These are phyloP conservation scores for Aspergillus ochraceus DNA, from an alignment of 2,329 filamentous ascomycete species.

Conservation along the genomic window DNA sequence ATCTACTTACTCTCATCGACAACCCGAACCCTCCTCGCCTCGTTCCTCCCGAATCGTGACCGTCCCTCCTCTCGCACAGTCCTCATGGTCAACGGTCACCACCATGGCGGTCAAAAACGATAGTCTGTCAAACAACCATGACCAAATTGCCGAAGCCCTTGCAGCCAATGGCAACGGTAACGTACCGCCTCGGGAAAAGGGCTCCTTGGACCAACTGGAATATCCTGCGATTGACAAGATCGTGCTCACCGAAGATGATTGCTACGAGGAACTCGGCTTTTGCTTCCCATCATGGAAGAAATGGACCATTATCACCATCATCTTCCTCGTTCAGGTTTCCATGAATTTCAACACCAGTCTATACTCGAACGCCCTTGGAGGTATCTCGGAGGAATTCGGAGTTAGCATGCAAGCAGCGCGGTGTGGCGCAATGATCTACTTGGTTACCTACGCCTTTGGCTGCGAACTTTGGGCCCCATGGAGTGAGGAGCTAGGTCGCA, in stretches of 20 bases:
- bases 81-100: not conserved
- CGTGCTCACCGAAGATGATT: constrained; percentile 55
- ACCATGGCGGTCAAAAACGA: not conserved
- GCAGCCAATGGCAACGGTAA: not conserved
- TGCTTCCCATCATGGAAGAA: constrained; percentile 61
- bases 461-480: constrained; percentile 87
- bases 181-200: not conserved
- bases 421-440: constrained; percentile 72
- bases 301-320: constrained; percentile 69
- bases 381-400: constrained; percentile 66
- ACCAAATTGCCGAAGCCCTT: not conserved
- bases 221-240: constrained; percentile 17
- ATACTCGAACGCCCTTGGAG: constrained; percentile 67
- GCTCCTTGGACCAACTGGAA: not conserved
- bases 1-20: not conserved
- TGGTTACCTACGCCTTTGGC: constrained; percentile 78
- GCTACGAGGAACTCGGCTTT: constrained; percentile 63
- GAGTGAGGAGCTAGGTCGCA: constrained; percentile 80
- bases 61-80: not conserved
- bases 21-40: not conserved
- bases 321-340: constrained; percentile 71
- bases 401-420: constrained; percentile 69
- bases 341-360: constrained; percentile 79
- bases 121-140: not conserved
- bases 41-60: too few relatives aligned